Evolutionary conservation across 441 rosid genomes (phyloP).

Genomic region (Jatropha multifida): DNA sequence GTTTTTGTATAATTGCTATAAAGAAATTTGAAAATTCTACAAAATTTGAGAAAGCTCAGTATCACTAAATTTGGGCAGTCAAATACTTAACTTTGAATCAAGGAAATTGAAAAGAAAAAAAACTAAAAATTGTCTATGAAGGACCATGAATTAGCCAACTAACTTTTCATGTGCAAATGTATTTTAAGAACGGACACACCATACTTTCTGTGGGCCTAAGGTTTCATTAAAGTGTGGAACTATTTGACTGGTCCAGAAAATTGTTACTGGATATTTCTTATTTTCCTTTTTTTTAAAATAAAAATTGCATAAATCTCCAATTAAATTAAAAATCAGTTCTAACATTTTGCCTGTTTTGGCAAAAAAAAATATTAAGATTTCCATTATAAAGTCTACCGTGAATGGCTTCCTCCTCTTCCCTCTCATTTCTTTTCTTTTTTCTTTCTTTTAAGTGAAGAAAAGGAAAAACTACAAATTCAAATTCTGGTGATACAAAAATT

Average conservation of each 20-base stretch:
- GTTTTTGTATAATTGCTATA: no score
- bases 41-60: not conserved
- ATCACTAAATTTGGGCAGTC: not conserved
- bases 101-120: not conserved
- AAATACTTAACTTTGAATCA: constrained; percentile 22
- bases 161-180: constrained; percentile 26
- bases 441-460: not conserved
- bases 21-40: not conserved
- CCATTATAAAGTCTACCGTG: constrained; percentile 1
- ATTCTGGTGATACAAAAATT: constrained; percentile 13
- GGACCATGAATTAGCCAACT: constrained; percentile 14
- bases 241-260: not conserved
- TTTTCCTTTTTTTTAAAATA: not conserved
- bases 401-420: not conserved
- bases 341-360: constrained; percentile 22
- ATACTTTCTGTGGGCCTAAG: constrained; percentile 21
- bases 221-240: constrained; percentile 9
- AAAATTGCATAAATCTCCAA: not conserved
- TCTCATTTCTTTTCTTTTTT: constrained; percentile 2
- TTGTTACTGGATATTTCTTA: not conserved
- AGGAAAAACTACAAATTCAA: constrained; percentile 24
- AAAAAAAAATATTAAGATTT: not conserved
- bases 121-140: not conserved
- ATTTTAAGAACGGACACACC: constrained; percentile 27
- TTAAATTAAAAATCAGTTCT: constrained; percentile 3